phyloP scores from a whole-genome alignment of 1,284 basidiomycete genomes.

The Pseudozyma sp. region DNA sequence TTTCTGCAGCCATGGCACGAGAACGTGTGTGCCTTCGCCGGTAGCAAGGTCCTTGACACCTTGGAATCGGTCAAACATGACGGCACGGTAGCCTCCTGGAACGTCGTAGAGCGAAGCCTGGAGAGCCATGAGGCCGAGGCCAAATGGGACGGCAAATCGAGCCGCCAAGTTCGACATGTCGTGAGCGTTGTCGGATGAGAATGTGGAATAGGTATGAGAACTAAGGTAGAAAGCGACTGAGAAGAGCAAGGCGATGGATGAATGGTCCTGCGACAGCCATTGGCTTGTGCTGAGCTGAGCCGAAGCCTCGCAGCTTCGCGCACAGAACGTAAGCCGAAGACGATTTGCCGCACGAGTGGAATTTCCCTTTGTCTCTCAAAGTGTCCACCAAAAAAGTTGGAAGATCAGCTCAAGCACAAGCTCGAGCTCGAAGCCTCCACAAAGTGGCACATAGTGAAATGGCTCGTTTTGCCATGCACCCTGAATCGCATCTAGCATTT shows the following conservation, averaged over 20 bases:
- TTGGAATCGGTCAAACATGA: constrained; percentile 97
- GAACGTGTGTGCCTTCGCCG: constrained; percentile 92
- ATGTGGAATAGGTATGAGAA: background rate
- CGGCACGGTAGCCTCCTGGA: constrained; percentile 82
- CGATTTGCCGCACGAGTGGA: constrained; percentile 21
- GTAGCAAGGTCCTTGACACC: constrained; percentile 75
- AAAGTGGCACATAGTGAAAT: no score
- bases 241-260: background rate
- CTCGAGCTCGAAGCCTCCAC: constrained; percentile 8
- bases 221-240: background rate
- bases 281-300: constrained; percentile 51
- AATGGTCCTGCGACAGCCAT: background rate
- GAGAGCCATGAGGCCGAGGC: constrained; percentile 66
- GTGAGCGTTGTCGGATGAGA: background rate
- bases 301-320: constrained; percentile 3
- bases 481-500: background rate
- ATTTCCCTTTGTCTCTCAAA: background rate
- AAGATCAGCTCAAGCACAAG: background rate
- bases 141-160: constrained; percentile 65
- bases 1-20: constrained; percentile 88
- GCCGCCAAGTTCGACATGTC: constrained; percentile 49
- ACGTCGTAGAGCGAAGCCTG: constrained; percentile 69
- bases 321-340: constrained; percentile 33
- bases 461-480: background rate
- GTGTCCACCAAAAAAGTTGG: constrained; percentile 1